Base-by-base conservation (phyloP, 2,329 filamentous ascomycete species). In the Penicillium sp. region DNA sequence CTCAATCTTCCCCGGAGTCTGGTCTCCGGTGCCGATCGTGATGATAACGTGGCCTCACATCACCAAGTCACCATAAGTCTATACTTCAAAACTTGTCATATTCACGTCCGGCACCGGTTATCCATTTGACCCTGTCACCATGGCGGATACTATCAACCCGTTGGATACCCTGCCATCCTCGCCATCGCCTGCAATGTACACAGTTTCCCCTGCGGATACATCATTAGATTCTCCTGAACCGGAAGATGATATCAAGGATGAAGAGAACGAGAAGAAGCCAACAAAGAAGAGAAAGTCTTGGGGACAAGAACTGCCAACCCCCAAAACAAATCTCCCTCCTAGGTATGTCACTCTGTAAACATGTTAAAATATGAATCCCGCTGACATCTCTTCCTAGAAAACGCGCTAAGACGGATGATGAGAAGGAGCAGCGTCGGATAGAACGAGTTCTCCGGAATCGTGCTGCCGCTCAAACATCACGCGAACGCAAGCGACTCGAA, bases 281-380 rank as follows among this genome's bases (percentile, higher is more conserved):
- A 78, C 82, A 34, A 97, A 97, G 84, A 97, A 97, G 84, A 83
- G 94, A 68, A 99, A 97, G 79, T 97, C 94, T 45, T 99, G 94
- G 94, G 94, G 94, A 46, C 94, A 99, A 76, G 90, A 96, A 72
- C 85, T 97, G 38, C 94, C 94, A 16, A 90, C 95, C 70, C 94
- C 94, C 40, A 97, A 97, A 83, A 97, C 94, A 30, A 95, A 93
- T 70, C 85, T 97, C 7, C 93, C 93, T 57, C 93, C 93, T 36
- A 87, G 92, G 88, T 90, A 84, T 69, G 78, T 69, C 40, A 7
- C 9, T 16, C 4, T 9, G 40, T 13, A 13, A 11, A 35, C 5
- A 1, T 23, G 23, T 23, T 5, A 5, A 18, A 9, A 23, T 18
- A 36, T 8, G 27, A 40, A 29, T 16, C 38, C 23, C 30, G 18